Base-by-base conservation (phyloP, 148 eudicot species). In the Amaranthus hypochondriacus region DNA sequence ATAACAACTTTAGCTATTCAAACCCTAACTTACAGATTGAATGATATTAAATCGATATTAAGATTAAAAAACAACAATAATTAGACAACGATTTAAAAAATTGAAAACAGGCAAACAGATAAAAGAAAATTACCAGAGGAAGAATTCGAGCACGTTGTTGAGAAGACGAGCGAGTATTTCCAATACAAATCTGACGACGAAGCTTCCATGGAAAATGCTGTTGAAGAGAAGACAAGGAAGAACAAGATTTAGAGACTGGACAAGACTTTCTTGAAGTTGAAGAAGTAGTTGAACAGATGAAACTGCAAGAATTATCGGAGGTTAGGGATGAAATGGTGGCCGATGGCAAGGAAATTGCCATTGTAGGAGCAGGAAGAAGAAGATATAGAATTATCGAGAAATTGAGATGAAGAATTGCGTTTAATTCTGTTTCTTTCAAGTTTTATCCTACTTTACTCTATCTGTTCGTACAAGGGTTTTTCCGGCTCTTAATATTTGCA, bases 281-380 rank as follows among this genome's bases (percentile, higher is more conserved):
- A 8, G 9, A 5, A 4, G 67, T 44, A n/a, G 61, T 28, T 46
- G 56, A 57, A 62, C 43, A 56, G 49, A 73, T 21, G 53, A 66
- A 43, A 44, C 28, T 61, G 55, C 56, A 61, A 9, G 68, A n/a
- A 9, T 53, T 48, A 61, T 62, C 69, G 0, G 80, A 76, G 55
- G 54, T 54, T 68, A 77, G 55, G 53, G 76, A 55, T 39, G 75
- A 79, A 71, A 85, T 50, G 48, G 84, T 68, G 5, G 84, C 72
- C 2, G 86, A 73, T 52, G 84, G 76, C 5, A 75, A 46, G 1
- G 84, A 75, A 68, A 81, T 66, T 84, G 89, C 87, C 92, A 86
- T 86, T 69, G 76, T 46, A 48, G 65, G 51, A 64, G 76, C 2
- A 18, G 28, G 61, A 10, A 6, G 4, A 61, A 47, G 55, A 66